Evolutionary conservation across 2,329 filamentous ascomycete genomes (phyloP).

Genomic region (Tolypocladium album): DNA sequence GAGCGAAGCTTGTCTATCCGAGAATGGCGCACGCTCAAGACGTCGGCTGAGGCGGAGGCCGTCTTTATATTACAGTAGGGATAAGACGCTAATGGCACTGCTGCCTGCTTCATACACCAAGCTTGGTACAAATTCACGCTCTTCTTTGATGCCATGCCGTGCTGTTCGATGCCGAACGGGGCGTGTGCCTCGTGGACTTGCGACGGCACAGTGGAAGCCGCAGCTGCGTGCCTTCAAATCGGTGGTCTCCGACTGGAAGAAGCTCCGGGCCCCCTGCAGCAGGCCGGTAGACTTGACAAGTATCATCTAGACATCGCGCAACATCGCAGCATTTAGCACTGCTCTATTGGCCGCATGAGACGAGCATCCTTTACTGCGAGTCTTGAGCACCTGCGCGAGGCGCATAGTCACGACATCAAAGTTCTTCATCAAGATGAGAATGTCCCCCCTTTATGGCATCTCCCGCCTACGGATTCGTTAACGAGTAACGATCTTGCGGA

Average conservation of each 20-base stretch:
- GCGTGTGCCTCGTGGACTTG: neutral
- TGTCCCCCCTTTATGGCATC: constrained; percentile 54
- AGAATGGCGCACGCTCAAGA: neutral
- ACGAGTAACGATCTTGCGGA: constrained; percentile 26
- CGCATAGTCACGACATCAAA: neutral
- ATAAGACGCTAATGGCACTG: neutral
- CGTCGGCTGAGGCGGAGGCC: neutral
- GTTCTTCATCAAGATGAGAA: constrained; percentile 8
- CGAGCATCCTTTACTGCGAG: neutral
- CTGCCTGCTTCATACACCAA: neutral
- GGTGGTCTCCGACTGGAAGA: neutral
- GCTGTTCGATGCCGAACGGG: neutral
- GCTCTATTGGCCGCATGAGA: neutral
- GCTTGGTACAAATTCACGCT: neutral
- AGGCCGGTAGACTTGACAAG: too few species aligned
- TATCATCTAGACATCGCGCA: neutral
- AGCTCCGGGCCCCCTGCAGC: too few species aligned
- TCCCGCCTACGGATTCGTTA: constrained; percentile 33
- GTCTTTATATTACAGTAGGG: neutral
- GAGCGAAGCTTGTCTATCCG: neutral
- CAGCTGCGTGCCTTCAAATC: neutral
- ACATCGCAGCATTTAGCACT: neutral
- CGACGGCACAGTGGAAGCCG: too few species aligned
- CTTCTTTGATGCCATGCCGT: neutral
- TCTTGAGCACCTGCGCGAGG: neutral